Base-by-base conservation (phyloP, 2,329 filamentous ascomycete genomes). In the Hortaea werneckii region DNA sequence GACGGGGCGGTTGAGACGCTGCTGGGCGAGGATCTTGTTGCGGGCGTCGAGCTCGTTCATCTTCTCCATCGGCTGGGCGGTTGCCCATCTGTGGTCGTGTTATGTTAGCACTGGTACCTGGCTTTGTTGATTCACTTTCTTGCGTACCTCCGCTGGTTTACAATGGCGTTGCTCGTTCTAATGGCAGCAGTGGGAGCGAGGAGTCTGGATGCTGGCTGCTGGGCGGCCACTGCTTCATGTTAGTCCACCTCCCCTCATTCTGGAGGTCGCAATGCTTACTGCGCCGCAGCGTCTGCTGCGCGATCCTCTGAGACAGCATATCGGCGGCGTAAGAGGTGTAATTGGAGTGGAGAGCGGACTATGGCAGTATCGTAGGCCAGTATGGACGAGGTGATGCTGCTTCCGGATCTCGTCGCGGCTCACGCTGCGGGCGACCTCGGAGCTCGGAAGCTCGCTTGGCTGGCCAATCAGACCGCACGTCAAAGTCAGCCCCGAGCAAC, bases 1-100 rank as follows among this genome's bases (percentile, higher is more conserved):
- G 58, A 95, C 76, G 63, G 89, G 89, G 43, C 89, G 89, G 61
- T 76, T 69, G 46, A 83, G 76, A 60, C 89, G 89, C 74, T 95
- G 89, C 62, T 79, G 73, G 60, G 78, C 82, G 63, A 95, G 86
- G 68, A 94, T 79, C 55, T 77, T 60, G 54, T 77, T 60, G 53
- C 68, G 77, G 44, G 59, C 60, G 50, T 82, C 72, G 44, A 66
- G 57, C 44, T 69, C 65, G 50, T 76, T 71, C 58, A 83, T 44
- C 62, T 29, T 35, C 32, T 35, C 32, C 30, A 35, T 35, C 10
- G 76, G 75, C 58, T 78, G 67, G 46, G 80, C 81, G 37, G 78
- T 70, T 58, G 77, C 71, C 58, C 70, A 60, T 56, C 66, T 67
- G 50, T 32, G 39, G 6, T 20, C 7, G 8, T 13, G 11, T 8